Conservation (phyloP, 2,329 filamentous ascomycete species). For the Aspergillus luchuensis region DNA sequence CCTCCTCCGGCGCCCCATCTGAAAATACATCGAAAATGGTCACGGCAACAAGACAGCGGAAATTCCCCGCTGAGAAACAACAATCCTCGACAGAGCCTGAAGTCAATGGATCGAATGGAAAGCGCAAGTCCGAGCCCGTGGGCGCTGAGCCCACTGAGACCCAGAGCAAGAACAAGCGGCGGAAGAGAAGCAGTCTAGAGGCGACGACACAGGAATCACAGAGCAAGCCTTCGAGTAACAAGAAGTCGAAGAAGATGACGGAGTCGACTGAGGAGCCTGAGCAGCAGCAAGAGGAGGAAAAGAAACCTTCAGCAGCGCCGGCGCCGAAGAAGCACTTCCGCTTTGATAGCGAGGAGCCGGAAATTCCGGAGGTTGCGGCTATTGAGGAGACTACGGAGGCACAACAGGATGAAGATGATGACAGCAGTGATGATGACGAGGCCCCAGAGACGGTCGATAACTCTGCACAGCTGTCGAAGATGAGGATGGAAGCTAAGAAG, state of each 20-base stretch:
- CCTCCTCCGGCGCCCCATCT: constrained; percentile 6
- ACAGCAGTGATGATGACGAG: constrained; percentile 43
- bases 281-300: constrained; percentile 19
- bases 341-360: constrained; percentile 47
- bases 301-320: constrained; percentile 11
- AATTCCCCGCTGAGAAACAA: constrained; percentile 21
- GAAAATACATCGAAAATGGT: constrained; percentile 35
- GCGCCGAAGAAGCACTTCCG: constrained; percentile 37
- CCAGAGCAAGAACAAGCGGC: constrained; percentile 35
- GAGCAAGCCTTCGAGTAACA: constrained; percentile 16
- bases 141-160: constrained; percentile 26
- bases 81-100: constrained; percentile 15
- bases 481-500: constrained; percentile 44
- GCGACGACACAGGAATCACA: constrained; percentile 19
- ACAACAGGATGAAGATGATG: constrained; percentile 28
- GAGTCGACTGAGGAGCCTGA: constrained; percentile 10
- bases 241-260: neutral
- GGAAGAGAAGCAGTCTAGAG: constrained; percentile 33
- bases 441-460: constrained; percentile 48
- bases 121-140: constrained; percentile 35
- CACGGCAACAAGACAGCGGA: constrained; percentile 35
- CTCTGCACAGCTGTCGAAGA: constrained; percentile 39
- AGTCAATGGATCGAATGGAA: constrained; percentile 29
- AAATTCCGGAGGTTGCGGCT: constrained; percentile 22
- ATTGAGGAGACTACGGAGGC: constrained; percentile 24